phyloP scores from a whole-genome alignment of 148 eudicot genomes.

The Vaccinium macrocarpon region DNA sequence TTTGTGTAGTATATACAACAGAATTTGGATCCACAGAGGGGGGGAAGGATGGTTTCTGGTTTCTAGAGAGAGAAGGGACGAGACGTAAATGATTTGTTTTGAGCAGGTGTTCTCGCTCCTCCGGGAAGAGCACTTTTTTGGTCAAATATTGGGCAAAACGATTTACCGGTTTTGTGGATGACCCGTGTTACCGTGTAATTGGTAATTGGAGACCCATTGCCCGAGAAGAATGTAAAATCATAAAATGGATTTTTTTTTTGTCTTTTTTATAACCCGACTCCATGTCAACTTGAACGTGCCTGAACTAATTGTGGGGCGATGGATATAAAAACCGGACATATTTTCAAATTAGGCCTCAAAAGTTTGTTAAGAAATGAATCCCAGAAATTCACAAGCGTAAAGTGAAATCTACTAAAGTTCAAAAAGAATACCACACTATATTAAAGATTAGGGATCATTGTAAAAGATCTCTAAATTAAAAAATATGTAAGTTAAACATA shows the following conservation, averaged over 20 bases:
- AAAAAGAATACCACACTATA: too few species aligned
- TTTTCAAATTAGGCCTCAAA: too few species aligned
- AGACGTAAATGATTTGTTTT: not conserved
- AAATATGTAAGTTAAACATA: too few species aligned
- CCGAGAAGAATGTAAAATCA: not conserved
- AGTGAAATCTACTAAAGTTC: too few species aligned
- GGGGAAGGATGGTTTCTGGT: not conserved
- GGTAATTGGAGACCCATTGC: not conserved
- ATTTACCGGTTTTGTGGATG: not conserved
- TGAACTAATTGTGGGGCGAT: too few species aligned
- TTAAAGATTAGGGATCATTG: too few species aligned
- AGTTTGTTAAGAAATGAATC: too few species aligned
- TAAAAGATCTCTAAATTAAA: too few species aligned
- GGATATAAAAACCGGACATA: too few species aligned
- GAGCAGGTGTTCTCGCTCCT: not conserved
- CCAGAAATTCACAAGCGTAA: too few species aligned
- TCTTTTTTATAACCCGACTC: too few species aligned
- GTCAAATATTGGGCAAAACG: not conserved
- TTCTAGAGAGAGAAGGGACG: not conserved
- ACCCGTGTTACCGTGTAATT: too few species aligned
- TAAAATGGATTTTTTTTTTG: not conserved
- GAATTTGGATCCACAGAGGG: not conserved
- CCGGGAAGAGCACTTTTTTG: not conserved
- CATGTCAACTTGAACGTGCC: fast-evolving
- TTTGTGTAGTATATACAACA: not conserved